A percentile compares a stretch with the other conserved stretches of the same genome.
phyloP scores from a whole-genome alignment of 176 grass and related monocot species.

The Oryza coarctata region DNA sequence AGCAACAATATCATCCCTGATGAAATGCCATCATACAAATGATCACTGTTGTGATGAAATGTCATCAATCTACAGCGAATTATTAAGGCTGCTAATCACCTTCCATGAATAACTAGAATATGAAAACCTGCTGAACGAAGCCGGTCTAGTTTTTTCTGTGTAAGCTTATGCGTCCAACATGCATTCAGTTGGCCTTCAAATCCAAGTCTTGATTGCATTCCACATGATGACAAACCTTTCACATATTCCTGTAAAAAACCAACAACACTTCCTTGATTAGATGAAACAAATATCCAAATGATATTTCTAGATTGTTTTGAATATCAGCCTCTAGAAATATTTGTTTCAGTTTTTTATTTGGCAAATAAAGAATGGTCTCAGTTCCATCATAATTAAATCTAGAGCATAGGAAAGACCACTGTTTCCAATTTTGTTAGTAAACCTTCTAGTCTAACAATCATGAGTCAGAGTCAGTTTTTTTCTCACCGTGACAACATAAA shows the following conservation, averaged over 20 bases:
- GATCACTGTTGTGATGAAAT: background rate
- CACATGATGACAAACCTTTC: slow-evolving; percentile 59
- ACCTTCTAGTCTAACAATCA: background rate
- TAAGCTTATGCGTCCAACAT: slow-evolving; percentile 77
- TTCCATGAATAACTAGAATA: slow-evolving; percentile 75
- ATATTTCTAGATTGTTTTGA: background rate
- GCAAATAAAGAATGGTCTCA: background rate
- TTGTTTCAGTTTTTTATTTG: background rate
- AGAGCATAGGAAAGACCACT: background rate
- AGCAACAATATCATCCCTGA: slow-evolving; percentile 75
- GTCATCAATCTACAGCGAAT: background rate
- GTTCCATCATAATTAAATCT: background rate
- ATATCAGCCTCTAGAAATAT: background rate
- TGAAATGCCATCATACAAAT: background rate
- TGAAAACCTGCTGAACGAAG: slow-evolving; percentile 65
- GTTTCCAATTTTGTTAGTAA: background rate
- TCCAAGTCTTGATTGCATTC: slow-evolving; percentile 73
- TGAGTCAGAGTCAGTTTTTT: background rate
- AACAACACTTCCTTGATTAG: background rate
- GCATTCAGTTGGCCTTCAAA: slow-evolving; percentile 85
- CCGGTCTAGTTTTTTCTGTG: slow-evolving; percentile 47
- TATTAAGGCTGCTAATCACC: slow-evolving; percentile 24
- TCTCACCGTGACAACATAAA: background rate
- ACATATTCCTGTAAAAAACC: slow-evolving; percentile 60
- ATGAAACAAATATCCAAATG: background rate